A percentile compares a stretch with the other conserved stretches of the same genome.
Conservation (phyloP, 2,329 filamentous ascomycete genomes). For the Arthrobotrys sinensis region DNA sequence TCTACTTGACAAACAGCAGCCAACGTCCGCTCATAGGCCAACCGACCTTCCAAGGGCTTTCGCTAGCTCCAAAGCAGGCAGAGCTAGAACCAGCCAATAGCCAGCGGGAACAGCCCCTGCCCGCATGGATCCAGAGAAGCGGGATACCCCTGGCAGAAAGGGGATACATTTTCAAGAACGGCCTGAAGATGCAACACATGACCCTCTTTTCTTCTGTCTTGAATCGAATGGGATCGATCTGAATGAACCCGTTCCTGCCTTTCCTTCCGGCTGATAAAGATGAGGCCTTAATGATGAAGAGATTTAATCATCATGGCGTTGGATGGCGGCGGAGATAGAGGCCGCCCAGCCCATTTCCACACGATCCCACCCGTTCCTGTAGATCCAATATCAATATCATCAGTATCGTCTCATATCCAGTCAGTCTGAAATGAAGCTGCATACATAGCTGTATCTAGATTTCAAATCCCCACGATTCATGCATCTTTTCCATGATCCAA, state of each 20-base stretch:
- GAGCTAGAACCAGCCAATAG: slow-evolving; percentile 52
- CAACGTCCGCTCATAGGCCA: slow-evolving; percentile 54
- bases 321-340: slow-evolving; percentile 13
- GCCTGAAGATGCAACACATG: slow-evolving; percentile 59
- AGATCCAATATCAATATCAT: slow-evolving; percentile 26
- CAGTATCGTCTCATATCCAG: slow-evolving; percentile 17
- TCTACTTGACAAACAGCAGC: slow-evolving; percentile 46
- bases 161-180: slow-evolving; percentile 42
- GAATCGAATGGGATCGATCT: slow-evolving; percentile 15
- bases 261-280: slow-evolving; percentile 36
- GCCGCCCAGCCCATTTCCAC: slow-evolving; percentile 44
- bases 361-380: slow-evolving; percentile 27
- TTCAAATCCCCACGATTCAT: slow-evolving; percentile 38
- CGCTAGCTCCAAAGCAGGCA: slow-evolving; percentile 52
- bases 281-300: slow-evolving; percentile 9
- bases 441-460: slow-evolving; percentile 3
- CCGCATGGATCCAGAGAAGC: slow-evolving; percentile 54
- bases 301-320: slow-evolving; percentile 13
- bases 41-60: slow-evolving; percentile 47
- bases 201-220: slow-evolving; percentile 20
- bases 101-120: slow-evolving; percentile 55
- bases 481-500: neutral
- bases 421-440: slow-evolving; percentile 19
- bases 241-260: neutral
- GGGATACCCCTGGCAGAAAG: slow-evolving; percentile 60